Evolutionary conservation across 202 grass and related monocot species (phyloP).

Genomic region (Brachypodium distachyon): DNA sequence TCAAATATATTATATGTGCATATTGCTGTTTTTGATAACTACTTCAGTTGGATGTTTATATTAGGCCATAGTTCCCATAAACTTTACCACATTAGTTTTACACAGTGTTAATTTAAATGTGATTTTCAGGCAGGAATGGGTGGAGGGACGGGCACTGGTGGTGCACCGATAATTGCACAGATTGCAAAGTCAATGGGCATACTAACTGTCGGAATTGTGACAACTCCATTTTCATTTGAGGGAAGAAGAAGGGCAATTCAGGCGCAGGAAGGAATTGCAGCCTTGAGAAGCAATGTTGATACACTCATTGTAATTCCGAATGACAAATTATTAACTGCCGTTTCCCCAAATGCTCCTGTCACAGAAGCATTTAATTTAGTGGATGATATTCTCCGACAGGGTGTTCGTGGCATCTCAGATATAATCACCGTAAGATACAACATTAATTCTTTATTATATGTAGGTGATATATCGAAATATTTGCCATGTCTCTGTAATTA

Average conservation of each 20-base stretch:
- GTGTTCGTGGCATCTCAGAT: constrained; percentile 50
- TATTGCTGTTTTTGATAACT: not conserved
- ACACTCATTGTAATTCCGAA: constrained; percentile 64
- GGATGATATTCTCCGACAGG: constrained; percentile 54
- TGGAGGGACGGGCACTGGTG: constrained; percentile 52
- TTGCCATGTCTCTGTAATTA: not conserved
- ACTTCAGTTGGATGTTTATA: not conserved
- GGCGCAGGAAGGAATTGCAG: constrained; percentile 59
- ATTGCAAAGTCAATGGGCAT: constrained; percentile 59
- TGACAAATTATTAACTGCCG: constrained; percentile 51
- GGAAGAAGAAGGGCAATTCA: constrained; percentile 53
- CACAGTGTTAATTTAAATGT: not conserved
- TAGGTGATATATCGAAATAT: not conserved
- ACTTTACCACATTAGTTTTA: not conserved
- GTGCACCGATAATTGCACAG: constrained; percentile 46
- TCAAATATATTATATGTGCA: not conserved
- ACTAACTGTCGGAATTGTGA: constrained; percentile 59
- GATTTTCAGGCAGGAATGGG: constrained; percentile 51
- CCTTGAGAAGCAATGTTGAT: constrained; percentile 55
- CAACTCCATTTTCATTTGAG: constrained; percentile 61
- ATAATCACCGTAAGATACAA: not conserved
- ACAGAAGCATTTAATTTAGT: constrained; percentile 62
- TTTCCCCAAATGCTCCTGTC: constrained; percentile 53
- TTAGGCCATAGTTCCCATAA: not conserved
- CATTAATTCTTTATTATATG: not conserved